Evolutionary conservation across 495 filamentous ascomycete genomes (phyloP).

Genomic region (Xylaria grammica): DNA sequence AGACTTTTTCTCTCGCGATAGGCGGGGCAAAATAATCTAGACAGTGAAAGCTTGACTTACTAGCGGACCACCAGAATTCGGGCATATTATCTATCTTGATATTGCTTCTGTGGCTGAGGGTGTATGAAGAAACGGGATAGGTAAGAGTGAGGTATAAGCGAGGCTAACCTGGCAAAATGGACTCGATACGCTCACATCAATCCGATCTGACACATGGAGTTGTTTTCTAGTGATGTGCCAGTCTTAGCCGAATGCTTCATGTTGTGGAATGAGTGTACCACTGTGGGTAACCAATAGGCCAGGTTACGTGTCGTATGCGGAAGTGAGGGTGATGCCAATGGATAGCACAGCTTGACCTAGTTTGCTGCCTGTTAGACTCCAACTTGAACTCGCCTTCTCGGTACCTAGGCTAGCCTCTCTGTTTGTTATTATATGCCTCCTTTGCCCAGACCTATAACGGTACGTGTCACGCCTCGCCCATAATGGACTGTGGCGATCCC

Average conservation of each 20-base stretch:
- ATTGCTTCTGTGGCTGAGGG: too few species aligned
- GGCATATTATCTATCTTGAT: too few species aligned
- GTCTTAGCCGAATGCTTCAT: not conserved
- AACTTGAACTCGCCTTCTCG: not conserved
- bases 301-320: not conserved
- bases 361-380: not conserved
- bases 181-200: not conserved
- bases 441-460: not conserved
- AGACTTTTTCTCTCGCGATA: too few species aligned
- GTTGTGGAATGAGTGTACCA: too few species aligned
- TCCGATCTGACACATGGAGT: slow-evolving; percentile 4
- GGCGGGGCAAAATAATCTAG: too few species aligned
- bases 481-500: not conserved
- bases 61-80: too few species aligned
- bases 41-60: too few species aligned
- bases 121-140: too few species aligned
- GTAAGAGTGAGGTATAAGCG: too few species aligned
- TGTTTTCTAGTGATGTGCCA: slow-evolving; percentile 4
- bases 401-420: not conserved
- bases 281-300: too few species aligned
- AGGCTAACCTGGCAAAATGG: not conserved
- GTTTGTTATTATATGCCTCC: not conserved
- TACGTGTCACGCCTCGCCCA: not conserved
- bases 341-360: too few species aligned
- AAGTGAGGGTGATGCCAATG: not conserved